Base-by-base conservation (phyloP, 805 yeast genomes). In the Candida oleophila region DNA sequence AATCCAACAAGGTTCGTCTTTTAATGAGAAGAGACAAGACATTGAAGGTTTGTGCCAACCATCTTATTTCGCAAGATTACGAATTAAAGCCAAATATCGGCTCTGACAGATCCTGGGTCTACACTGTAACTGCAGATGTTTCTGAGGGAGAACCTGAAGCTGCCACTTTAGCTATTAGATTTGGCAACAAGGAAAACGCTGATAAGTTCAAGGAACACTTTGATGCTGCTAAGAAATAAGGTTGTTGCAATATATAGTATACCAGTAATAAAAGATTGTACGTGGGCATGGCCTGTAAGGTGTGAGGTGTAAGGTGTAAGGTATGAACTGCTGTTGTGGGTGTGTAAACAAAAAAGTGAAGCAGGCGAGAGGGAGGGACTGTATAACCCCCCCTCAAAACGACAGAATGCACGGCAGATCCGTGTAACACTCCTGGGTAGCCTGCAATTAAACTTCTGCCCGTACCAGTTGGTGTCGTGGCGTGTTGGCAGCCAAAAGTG, bases 11-110 rank as follows among this genome's bases (percentile, higher is more conserved):
- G 74, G 89, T 88, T 54, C 86, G 99, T 76, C 71, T 94, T 55
- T 77, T 94, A 65, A 94, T 94, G 99, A 89, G 99, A 82, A 89
- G 99, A 77, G 99, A 94, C 76, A 92, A 92, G 79, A 94, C 98
- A 46, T 81, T 94, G 66, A 94, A 94, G 80, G 86, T 94, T 63
- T 94, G 99, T 72, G 99, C 99, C 59, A 94, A 94, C 77, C 99
- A 94, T 73, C 82, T 82, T 72, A 82, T 89, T 66, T 72, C 87
- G 40, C 83, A 92, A 51, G 96, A 87, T 57, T 89, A 87, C 72
- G 80, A 72, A 55, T 81, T 94, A 68, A 87, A 82, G 65, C 89
- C 97, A 60, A 94, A 94, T 65, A 91, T 94, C 55, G 98, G 99
- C 43, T 85, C 94, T 50, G 99, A 94, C 68, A 87, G 97, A 78